phyloP scores from a whole-genome alignment of 2,329 filamentous ascomycete species.

The Aspergillus udagawae region DNA sequence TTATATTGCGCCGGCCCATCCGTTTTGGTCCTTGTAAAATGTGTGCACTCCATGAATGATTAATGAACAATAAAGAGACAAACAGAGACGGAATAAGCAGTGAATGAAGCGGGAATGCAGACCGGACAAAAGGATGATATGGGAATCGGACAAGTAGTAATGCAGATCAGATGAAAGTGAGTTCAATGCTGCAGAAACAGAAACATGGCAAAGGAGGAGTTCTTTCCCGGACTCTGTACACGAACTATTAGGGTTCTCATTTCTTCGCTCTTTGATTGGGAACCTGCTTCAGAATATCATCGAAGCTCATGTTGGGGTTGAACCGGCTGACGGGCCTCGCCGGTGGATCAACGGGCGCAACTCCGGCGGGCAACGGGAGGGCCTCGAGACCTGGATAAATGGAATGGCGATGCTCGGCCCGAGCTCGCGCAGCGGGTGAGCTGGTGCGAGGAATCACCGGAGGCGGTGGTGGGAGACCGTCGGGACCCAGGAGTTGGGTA shows the following conservation, averaged over 20 bases:
- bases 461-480: constrained; percentile 30
- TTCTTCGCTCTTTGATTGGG: constrained; percentile 35
- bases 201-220: constrained; percentile 7
- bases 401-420: constrained; percentile 38
- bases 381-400: constrained; percentile 45
- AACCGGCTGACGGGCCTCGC: constrained; percentile 37
- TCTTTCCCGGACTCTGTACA: constrained; percentile 6
- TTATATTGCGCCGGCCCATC: constrained; percentile 18
- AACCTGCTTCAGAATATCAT: constrained; percentile 44
- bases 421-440: constrained; percentile 26
- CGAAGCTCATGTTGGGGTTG: constrained; percentile 49
- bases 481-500: constrained; percentile 29
- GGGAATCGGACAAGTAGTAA: not conserved
- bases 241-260: constrained; percentile 16
- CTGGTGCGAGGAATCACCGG: constrained; percentile 33
- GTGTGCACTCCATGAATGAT: constrained; percentile 22
- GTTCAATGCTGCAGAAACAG: constrained; percentile 2
- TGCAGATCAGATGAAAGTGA: not conserved
- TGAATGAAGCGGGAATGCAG: constrained; percentile 1
- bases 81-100: constrained; percentile 1
- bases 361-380: constrained; percentile 40
- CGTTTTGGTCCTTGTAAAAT: constrained; percentile 11
- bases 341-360: constrained; percentile 39
- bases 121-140: not conserved
- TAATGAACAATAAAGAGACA: constrained; percentile 6